phyloP scores from a whole-genome alignment of 805 yeast species.

The Cyberlindnera meyerae region DNA sequence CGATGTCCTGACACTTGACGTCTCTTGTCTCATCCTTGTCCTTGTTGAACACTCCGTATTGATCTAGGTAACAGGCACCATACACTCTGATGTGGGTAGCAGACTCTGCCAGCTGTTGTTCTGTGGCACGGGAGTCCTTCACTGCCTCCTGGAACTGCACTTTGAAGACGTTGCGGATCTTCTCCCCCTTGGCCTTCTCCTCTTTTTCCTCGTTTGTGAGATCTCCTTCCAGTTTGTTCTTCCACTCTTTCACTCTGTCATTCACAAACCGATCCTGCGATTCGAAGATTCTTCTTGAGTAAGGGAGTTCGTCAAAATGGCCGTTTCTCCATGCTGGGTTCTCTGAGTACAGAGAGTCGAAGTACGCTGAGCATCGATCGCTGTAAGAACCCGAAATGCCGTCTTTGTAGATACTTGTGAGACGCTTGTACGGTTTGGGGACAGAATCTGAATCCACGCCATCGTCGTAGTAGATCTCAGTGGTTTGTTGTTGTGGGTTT shows the following conservation, averaged over 20 bases:
- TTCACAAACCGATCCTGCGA: slow-evolving; percentile 16
- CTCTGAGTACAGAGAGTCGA: slow-evolving; percentile 21
- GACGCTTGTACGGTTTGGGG: slow-evolving; percentile 7
- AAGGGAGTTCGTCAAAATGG: slow-evolving; percentile 17
- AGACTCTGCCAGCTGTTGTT: slow-evolving; percentile 22
- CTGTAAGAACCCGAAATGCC: slow-evolving; percentile 8
- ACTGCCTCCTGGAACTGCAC: slow-evolving; percentile 17
- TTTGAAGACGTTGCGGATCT: slow-evolving; percentile 13
- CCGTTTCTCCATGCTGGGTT: slow-evolving; percentile 22
- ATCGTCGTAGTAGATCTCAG: slow-evolving; percentile 5
- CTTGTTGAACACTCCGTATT: slow-evolving; percentile 10
- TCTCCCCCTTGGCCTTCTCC: slow-evolving; percentile 11
- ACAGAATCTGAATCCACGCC: slow-evolving; percentile 1
- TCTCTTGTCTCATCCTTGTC: slow-evolving; percentile 6
- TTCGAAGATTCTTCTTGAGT: slow-evolving; percentile 20
- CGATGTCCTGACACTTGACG: slow-evolving; percentile 29
- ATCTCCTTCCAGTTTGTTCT: slow-evolving; percentile 3
- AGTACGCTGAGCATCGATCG: slow-evolving; percentile 29
- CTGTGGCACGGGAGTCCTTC: slow-evolving; percentile 18
- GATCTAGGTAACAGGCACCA: slow-evolving; percentile 25
- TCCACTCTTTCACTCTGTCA: slow-evolving; percentile 13
- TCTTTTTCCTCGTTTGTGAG: slow-evolving; percentile 14
- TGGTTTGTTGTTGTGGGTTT: neutral
- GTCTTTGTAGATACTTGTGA: slow-evolving; percentile 3
- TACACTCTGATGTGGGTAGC: slow-evolving; percentile 26